Evolutionary conservation across 83 land plant genomes (phyloP), one percentile per base, ranked within the genome.

Genomic region (Picea mariana): DNA sequence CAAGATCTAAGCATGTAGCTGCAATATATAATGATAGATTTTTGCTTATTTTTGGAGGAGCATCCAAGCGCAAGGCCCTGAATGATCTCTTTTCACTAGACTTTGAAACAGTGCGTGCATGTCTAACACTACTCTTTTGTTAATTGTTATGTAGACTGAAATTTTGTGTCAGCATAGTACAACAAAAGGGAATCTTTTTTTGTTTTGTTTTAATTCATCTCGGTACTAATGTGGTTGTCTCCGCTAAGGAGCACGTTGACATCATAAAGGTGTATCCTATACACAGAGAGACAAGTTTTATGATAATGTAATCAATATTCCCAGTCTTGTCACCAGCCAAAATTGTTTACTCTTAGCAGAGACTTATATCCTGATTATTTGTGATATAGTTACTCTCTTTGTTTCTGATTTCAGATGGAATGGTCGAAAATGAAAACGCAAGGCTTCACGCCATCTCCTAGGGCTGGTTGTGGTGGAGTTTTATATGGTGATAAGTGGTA

Each of bases 21-120:
- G 89, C 95, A 42, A 89, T 97, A 81, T 93, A 95, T 85, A 89
- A 95, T 82, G 99, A 97, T 77, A 93, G 90, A 82, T 82, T 81
- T 79, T 93, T 97, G 20, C 63, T 88, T 62, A 80, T 97, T 18
- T 97, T 97, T 90, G 99, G 99, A 75, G 99, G 99, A 78, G 77
- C 91, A 6, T 86, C 98, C 67, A 97, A 95, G 82, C 92, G 97
- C 38, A 91, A 84, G 84, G 82, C 87, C 52, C 69, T 91, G 58
- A 95, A 92, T 89, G 99, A 95, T 81, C 81, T 94, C 27, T 93
- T 92, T 78, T 93, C 99, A 6, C 94, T 97, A 62, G 98, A 97
- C 82, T 97, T 97, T 87, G 98, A 97, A 80, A 87, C 95, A 49
- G 99, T 97, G 83, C 65, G 95, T 87, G 38, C 62, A 78, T 40